Percentiles rank a stretch among this genome's conserved stretches.
These are phyloP conservation scores for Tulasnella sp. DNA, from an alignment of 768 basidiomycete genomes.

Conservation along the genomic window DNA sequence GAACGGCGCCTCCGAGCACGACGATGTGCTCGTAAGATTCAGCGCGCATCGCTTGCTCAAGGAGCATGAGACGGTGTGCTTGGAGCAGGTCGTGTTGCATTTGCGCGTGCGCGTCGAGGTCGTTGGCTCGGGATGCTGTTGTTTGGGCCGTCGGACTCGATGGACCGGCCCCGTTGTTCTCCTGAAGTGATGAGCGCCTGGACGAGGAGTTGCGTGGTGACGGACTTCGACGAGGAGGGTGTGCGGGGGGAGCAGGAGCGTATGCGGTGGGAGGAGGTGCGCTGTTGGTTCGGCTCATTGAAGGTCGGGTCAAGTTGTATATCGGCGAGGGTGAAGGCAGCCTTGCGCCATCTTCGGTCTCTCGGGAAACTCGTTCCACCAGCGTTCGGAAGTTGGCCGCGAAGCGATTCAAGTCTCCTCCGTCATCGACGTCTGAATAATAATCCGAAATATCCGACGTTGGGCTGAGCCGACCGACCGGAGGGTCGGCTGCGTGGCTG, in stretches of 20 bases:
- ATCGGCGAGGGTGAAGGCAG: constrained; percentile 6
- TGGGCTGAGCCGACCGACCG: not conserved
- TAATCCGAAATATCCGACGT: constrained; percentile 11
- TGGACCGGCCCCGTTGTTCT: not conserved
- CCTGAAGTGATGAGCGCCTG: not conserved
- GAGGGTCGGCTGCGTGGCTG: constrained; percentile 17
- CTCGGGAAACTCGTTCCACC: constrained; percentile 25
- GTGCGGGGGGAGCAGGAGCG: not conserved
- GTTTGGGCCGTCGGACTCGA: not conserved
- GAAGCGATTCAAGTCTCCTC: constrained; percentile 22
- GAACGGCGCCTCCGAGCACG: constrained; percentile 25
- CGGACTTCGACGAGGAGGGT: not conserved
- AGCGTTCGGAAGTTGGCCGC: constrained; percentile 23
- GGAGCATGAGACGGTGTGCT: constrained; percentile 28
- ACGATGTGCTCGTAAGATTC: constrained; percentile 31
- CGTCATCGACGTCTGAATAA: constrained; percentile 2
- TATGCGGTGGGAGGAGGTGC: not conserved
- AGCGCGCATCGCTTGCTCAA: constrained; percentile 27
- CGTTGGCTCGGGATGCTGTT: not conserved
- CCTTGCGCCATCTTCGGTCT: constrained; percentile 21
- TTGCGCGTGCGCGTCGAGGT: not conserved
- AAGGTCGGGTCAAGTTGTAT: constrained; percentile 14
- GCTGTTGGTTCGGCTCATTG: not conserved
- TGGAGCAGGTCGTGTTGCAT: constrained; percentile 31
- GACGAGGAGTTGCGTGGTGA: constrained; percentile 11